Base-by-base conservation (phyloP, 1,284 basidiomycete species). In the Anthracocystis setariae region DNA sequence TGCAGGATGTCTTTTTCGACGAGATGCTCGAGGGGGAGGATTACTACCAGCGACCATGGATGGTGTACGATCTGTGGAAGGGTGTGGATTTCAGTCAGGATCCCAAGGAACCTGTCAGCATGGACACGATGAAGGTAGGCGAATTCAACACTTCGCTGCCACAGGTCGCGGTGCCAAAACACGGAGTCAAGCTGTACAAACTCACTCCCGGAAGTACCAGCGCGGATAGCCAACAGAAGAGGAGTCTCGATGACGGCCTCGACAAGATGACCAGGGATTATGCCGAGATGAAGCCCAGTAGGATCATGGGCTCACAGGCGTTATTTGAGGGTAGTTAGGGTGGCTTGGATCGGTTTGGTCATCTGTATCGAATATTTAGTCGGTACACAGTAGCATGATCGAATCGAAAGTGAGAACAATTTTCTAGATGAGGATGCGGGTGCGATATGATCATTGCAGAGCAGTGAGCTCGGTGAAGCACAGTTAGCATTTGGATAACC, bases 1-100 rank as follows among this genome's bases (percentile, higher is more conserved):
- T 67, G 48, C 40, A 48, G 13, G 58, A 67, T 18, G 57, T 67
- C 2, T 67, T 61, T 43, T 67, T 46, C 29, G 64, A 67, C 53
- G 64, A 67, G 37, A 61, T 61, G 35, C 49, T 67, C 20, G 39
- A 52, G 23, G 54, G 51, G 17, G 39, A 61, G 33, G 56, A 59
- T 9, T 48, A 56, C 25, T 21, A 47, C 10, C 18, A 48, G 12
- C 27, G 57, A 17, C 8, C 48, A 3, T 67, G 64, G 58, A 53
- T 56, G 21, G 58, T 52, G 9, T 67, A 67, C 46, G 64, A 62
- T 37, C 40, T 67, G 15, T 67, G 64, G 64, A 25, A 62, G 20
- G 64, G 58, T 10, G 58, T 62, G 1, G 58, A 67, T 15, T 67
- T 67, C 20, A 35, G 25, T 20, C 46, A 56, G 49, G 47, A 61